These are phyloP conservation scores for Stereum hirsutum DNA, from an alignment of 1,284 basidiomycete species.

Conservation along the genomic window DNA sequence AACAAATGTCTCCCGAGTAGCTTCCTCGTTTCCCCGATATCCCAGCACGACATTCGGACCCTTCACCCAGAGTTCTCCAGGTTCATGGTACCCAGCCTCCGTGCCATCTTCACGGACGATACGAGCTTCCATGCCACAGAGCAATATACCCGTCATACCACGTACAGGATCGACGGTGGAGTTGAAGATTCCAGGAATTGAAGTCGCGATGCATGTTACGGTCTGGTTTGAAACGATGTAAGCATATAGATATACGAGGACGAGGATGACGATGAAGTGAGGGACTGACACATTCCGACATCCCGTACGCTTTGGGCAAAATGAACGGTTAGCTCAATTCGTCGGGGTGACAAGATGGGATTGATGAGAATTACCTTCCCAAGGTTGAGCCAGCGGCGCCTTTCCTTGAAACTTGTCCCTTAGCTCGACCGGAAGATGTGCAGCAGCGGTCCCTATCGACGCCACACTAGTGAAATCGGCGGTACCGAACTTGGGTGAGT, in stretches of 20 bases:
- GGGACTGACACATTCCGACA: constrained; percentile 69
- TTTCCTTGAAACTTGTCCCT: constrained; percentile 29
- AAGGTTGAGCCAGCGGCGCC: constrained; percentile 26
- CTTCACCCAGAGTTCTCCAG: constrained; percentile 56
- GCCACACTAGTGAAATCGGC: constrained; percentile 47
- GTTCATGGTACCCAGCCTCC: constrained; percentile 44
- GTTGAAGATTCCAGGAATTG: constrained; percentile 36
- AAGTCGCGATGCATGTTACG: no score
- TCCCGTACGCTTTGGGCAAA: constrained; percentile 64
- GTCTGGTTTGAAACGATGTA: no score
- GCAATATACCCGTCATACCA: constrained; percentile 49
- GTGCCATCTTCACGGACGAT: constrained; percentile 52
- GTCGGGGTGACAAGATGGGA: no score
- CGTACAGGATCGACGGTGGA: constrained; percentile 26
- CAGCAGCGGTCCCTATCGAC: constrained; percentile 44
- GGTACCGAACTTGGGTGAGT: constrained; percentile 37
- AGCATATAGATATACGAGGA: no score
- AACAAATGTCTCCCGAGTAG: constrained; percentile 59
- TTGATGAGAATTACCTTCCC: constrained; percentile 35
- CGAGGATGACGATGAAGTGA: not conserved
- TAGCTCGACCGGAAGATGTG: constrained; percentile 55
- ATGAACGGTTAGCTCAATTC: constrained; percentile 5
- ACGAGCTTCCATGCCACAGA: constrained; percentile 54
- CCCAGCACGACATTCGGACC: constrained; percentile 48
- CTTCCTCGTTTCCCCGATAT: constrained; percentile 62